Base-by-base conservation (phyloP, 1,139 yeast species). In the Candida tropicalis region DNA sequence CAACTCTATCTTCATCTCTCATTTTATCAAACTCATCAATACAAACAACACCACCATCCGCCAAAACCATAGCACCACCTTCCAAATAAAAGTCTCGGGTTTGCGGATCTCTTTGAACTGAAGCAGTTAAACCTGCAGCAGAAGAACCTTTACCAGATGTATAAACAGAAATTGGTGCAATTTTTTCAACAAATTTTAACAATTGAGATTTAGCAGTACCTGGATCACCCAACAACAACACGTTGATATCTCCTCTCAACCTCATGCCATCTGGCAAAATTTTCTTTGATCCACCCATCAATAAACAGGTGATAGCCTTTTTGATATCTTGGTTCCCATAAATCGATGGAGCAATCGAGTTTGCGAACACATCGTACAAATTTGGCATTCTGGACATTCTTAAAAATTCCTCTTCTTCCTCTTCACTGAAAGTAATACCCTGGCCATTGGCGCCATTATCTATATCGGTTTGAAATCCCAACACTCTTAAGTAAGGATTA, bases 21-120 rank as follows among this genome's bases (percentile, higher is more conserved):
- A 93, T 93, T 70, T 93, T 93, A 68, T 93, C 99, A 60, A 93
- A 93, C 74, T 93, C 99, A 73, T 93, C 99, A 60, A 93, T 95
- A 77, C 99, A 93, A 39, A 93, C 98, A 39, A 93, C 97, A 55
- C 99, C 99, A 33, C 99, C 98, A 68, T 93, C 99, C 0, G 99
- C 99, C 45, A 93, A 74, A 15, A 93, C 99, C 98, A 93, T 90
- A 9, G 99, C 99, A 67, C 99, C 99, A 49, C 99, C 99, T 77
- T 93, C 99, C 45, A 93, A 73, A 62, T 87, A 93, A 62, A 93
- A 93, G 56, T 93, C 99, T 52, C 97, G 75, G 0, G 97, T 87
- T 31, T 77, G 74, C 0, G 89, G 78, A 60, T 93, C 98, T 62
- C 98, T 78, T 66, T 93, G 99, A 22, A 93, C 98, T 10, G 96